Conservation (phyloP, 208 protist species). For the Polymyxa betae region DNA sequence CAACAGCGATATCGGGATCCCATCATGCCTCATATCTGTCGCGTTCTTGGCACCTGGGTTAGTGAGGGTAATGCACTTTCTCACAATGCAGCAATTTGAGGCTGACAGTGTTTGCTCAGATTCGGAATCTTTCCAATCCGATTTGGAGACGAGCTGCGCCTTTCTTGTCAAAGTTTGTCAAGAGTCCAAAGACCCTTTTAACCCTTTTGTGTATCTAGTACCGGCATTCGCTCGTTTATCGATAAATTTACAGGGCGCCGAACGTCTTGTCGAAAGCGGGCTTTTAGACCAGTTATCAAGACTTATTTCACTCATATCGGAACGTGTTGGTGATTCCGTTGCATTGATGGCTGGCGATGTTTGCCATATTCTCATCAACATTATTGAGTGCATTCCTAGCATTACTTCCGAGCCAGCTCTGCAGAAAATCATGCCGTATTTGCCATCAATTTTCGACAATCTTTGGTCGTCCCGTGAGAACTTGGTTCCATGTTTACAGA, state of each 20-base stretch:
- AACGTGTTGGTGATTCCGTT: too few relatives aligned
- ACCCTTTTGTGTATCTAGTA: not conserved
- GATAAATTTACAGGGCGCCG: not conserved
- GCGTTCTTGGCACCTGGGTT: not conserved
- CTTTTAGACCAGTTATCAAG: too few relatives aligned
- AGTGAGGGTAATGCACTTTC: not conserved
- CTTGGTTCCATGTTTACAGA: too few relatives aligned
- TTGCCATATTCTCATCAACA: too few relatives aligned
- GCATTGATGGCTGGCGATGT: too few relatives aligned
- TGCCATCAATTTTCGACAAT: too few relatives aligned
- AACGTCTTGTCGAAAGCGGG: too few relatives aligned
- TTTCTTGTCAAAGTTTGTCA: not conserved
- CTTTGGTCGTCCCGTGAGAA: too few relatives aligned
- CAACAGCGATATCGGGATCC: not conserved
- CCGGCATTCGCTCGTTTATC: not conserved
- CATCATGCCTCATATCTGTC: not conserved
- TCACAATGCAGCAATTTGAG: not conserved
- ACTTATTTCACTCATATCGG: too few relatives aligned
- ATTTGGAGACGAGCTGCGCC: not conserved
- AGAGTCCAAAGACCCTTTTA: not conserved
- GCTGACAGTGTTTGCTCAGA: not conserved
- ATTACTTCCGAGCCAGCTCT: too few relatives aligned
- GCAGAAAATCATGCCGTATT: too few relatives aligned
- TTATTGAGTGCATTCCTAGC: too few relatives aligned
- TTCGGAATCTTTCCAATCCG: not conserved